Evolutionary conservation across 345 rosid species (phyloP).

Genomic region (Eucalyptus viminalis): DNA sequence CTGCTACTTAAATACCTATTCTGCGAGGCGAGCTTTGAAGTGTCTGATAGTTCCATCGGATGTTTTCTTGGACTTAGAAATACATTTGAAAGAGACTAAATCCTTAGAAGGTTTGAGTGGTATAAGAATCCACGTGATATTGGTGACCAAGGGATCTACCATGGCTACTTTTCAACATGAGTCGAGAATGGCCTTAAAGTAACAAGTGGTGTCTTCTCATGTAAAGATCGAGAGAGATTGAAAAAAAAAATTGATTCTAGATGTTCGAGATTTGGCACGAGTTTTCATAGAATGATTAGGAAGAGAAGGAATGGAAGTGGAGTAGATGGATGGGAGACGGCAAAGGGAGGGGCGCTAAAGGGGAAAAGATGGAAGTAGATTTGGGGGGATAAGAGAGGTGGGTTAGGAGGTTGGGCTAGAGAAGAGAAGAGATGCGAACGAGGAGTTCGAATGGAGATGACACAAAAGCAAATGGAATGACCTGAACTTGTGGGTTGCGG

Average conservation of each 20-base stretch:
- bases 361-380: background rate
- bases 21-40: background rate
- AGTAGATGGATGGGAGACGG: too few species aligned
- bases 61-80: background rate
- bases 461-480: background rate
- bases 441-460: background rate
- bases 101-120: background rate
- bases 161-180: background rate
- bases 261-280: too few species aligned
- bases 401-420: background rate
- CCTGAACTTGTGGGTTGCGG: background rate
- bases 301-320: too few species aligned
- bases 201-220: too few species aligned
- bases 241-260: too few species aligned
- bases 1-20: too few species aligned
- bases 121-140: background rate
- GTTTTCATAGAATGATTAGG: too few species aligned
- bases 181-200: background rate
- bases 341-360: background rate
- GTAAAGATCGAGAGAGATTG: too few species aligned
- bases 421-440: background rate
- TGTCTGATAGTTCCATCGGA: background rate
- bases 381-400: background rate
- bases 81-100: background rate
- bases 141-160: background rate